Evolutionary conservation across 208 protist genomes (phyloP).

Genomic region (Porcisia hertigi): DNA sequence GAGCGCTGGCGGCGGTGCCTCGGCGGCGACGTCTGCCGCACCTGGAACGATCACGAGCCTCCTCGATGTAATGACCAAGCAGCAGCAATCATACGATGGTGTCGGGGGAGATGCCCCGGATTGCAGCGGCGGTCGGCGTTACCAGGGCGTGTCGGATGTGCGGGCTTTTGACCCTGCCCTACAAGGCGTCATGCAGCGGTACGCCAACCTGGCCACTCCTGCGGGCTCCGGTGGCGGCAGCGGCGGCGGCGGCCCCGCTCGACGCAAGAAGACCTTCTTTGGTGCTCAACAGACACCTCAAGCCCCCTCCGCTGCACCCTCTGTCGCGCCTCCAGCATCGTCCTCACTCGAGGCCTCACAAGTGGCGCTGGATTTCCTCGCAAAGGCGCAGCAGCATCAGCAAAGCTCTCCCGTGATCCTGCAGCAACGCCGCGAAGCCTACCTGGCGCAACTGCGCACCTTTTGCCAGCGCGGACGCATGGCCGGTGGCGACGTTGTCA

Average conservation of each 20-base stretch:
- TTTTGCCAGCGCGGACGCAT: slow-evolving; percentile 23
- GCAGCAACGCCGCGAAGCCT: slow-evolving; percentile 26
- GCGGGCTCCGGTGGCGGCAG: slow-evolving; percentile 2
- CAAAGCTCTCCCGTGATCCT: slow-evolving; percentile 7
- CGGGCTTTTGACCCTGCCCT: slow-evolving; percentile 32
- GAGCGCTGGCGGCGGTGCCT: not conserved
- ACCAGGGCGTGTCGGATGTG: slow-evolving; percentile 24
- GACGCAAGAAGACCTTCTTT: not conserved
- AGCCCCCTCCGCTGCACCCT: not conserved
- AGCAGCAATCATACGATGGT: slow-evolving; percentile 12
- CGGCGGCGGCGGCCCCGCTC: not conserved
- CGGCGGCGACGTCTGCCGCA: slow-evolving; percentile 7
- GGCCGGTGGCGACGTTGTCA: not conserved
- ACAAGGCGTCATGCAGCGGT: slow-evolving; percentile 27
- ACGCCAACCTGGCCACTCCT: not conserved
- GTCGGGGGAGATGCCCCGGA: not conserved
- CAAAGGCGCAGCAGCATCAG: slow-evolving; percentile 11
- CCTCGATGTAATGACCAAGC: not conserved
- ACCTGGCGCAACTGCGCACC: slow-evolving; percentile 27
- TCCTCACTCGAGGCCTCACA: slow-evolving; percentile 1
- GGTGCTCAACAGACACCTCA: not conserved
- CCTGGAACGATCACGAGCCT: slow-evolving; percentile 17
- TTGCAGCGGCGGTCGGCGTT: not conserved
- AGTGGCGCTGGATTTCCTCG: slow-evolving; percentile 15
- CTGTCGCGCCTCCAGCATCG: not conserved